A percentile compares a stretch with the other conserved stretches of the same genome.
These are phyloP conservation scores for Avena atlantica DNA, from an alignment of 176 grass and related monocot genomes.

Conservation along the genomic window DNA sequence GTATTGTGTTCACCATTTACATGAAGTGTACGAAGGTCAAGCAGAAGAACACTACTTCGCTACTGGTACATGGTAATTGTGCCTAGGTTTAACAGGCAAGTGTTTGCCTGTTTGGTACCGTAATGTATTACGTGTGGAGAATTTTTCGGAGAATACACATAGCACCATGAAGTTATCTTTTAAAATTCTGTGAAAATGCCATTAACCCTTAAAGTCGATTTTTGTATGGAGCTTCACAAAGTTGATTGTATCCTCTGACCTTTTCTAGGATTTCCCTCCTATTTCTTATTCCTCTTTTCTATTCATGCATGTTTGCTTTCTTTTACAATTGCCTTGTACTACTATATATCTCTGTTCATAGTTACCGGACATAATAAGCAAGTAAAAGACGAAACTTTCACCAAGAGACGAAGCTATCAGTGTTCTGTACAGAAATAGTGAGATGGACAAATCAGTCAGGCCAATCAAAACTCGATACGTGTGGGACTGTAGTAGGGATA, in stretches of 20 bases:
- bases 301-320: background rate
- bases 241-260: background rate
- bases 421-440: background rate
- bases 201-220: background rate
- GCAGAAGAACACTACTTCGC: too few species aligned
- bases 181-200: background rate
- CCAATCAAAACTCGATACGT: constrained; percentile 38
- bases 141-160: too few species aligned
- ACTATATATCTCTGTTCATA: too few species aligned
- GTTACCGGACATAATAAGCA: background rate
- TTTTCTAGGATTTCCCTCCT: background rate
- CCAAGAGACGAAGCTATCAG: background rate
- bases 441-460: background rate
- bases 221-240: background rate
- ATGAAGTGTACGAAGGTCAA: too few species aligned
- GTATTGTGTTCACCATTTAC: too few species aligned
- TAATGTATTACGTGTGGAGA: too few species aligned
- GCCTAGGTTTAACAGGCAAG: too few species aligned
- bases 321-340: background rate
- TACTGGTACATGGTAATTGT: too few species aligned
- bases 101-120: too few species aligned
- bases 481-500: constrained; percentile 12
- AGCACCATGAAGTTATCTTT: too few species aligned
- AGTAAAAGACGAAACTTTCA: background rate
- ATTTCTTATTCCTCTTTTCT: background rate